phyloP scores from a whole-genome alignment of 108 stramenopile species.

The Hondaea fermentalgiana region DNA sequence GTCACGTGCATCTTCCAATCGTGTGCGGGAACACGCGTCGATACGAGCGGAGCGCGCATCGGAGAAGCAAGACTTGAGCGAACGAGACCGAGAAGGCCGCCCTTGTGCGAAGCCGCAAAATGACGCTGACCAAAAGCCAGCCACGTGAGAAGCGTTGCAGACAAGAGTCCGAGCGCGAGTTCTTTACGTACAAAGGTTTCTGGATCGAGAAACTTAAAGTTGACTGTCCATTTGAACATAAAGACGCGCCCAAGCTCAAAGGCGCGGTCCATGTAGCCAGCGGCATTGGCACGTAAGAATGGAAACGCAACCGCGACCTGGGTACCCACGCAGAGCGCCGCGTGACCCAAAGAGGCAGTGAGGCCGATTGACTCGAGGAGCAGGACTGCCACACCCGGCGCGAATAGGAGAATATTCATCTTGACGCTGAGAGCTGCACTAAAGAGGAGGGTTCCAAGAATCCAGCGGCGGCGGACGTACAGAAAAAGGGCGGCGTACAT shows the following conservation, averaged over 20 bases:
- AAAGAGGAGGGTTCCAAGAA: slow-evolving; percentile 70
- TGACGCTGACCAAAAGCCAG: not conserved
- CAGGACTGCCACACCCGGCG: slow-evolving; percentile 78
- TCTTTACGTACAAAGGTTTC: slow-evolving; percentile 65
- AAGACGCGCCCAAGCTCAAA: slow-evolving; percentile 95
- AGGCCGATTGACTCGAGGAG: slow-evolving; percentile 54
- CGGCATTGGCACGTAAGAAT: slow-evolving; percentile 73
- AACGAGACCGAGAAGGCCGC: not conserved
- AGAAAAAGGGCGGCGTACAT: slow-evolving; percentile 64
- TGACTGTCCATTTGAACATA: slow-evolving; percentile 91
- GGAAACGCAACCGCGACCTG: slow-evolving; percentile 82
- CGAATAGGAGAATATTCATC: slow-evolving; percentile 92
- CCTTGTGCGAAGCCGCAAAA: not conserved
- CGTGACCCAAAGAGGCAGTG: slow-evolving; percentile 30
- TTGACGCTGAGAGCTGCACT: slow-evolving; percentile 84
- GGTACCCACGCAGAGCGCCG: slow-evolving; percentile 58
- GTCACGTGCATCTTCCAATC: slow-evolving; percentile 53
- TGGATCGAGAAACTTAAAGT: slow-evolving; percentile 86
- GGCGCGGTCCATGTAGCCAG: slow-evolving; percentile 76
- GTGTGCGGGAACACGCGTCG: not conserved
- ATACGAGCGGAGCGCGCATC: not conserved
- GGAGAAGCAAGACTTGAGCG: not conserved
- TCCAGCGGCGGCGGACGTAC: slow-evolving; percentile 65
- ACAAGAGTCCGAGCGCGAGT: slow-evolving; percentile 56
- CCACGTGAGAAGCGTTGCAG: slow-evolving; percentile 26